Percentiles rank a stretch among this genome's conserved stretches.
Evolutionary conservation across 1,284 basidiomycete species (phyloP).

Genomic region (Ceratorhiza oryzae-sativae): DNA sequence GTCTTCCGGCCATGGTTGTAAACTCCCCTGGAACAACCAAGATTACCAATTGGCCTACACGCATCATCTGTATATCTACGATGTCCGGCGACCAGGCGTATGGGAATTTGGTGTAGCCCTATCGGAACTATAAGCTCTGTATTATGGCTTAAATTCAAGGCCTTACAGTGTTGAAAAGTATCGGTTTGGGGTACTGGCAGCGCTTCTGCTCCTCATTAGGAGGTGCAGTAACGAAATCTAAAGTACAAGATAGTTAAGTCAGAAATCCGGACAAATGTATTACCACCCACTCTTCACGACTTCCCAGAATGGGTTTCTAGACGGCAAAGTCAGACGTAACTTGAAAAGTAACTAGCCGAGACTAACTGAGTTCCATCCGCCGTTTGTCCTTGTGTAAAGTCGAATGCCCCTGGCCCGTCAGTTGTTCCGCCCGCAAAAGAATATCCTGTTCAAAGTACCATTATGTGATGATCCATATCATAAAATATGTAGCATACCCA

Average conservation of each 20-base stretch:
- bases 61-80: constrained; percentile 81
- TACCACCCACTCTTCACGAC: constrained; percentile 66
- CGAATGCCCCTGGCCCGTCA: constrained; percentile 82
- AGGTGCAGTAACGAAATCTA: constrained; percentile 67
- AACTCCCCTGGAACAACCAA: constrained; percentile 75
- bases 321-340: constrained; percentile 21
- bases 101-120: constrained; percentile 71
- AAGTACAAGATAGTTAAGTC: constrained; percentile 4
- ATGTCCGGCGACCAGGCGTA: constrained; percentile 80
- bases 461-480: constrained; percentile 28
- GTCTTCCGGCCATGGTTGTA: constrained; percentile 64
- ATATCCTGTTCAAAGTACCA: constrained; percentile 57
- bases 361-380: constrained; percentile 63
- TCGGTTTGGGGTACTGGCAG: constrained; percentile 81
- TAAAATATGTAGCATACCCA: constrained; percentile 60
- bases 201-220: constrained; percentile 67
- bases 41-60: constrained; percentile 80
- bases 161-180: constrained; percentile 72
- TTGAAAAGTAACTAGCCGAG: neutral
- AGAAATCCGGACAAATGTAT: too few relatives aligned
- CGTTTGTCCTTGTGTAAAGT: constrained; percentile 72
- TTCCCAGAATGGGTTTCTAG: constrained; percentile 83
- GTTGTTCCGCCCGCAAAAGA: constrained; percentile 82
- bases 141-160: constrained; percentile 13
- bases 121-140: constrained; percentile 7